Evolutionary conservation across 1,284 basidiomycete species (phyloP).

Genomic region (Ganoderma leucocontextum): DNA sequence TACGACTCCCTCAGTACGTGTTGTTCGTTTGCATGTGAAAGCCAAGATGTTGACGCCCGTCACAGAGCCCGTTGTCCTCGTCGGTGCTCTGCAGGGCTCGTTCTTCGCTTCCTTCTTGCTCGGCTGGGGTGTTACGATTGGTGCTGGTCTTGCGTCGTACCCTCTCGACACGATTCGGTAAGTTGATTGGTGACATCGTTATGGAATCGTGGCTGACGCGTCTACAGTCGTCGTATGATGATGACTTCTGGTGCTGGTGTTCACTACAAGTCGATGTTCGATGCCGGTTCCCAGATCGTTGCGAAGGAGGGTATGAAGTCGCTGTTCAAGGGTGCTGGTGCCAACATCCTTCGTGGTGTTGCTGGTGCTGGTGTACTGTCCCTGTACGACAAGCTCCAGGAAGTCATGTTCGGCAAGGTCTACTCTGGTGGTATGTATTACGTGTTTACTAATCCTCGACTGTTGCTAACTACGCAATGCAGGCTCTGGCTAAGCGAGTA

Average conservation of each 20-base stretch:
- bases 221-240: constrained; percentile 90
- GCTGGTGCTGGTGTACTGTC: constrained; percentile 98
- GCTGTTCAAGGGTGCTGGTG: constrained; percentile 96
- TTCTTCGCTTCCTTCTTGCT: constrained; percentile 93
- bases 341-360: constrained; percentile 98
- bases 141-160: constrained; percentile 95
- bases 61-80: constrained; percentile 89
- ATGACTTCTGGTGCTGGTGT: constrained; percentile 88
- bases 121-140: constrained; percentile 95
- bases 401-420: constrained; percentile 94
- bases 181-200: constrained; percentile 37
- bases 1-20: constrained; percentile 90
- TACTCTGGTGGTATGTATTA: constrained; percentile 75
- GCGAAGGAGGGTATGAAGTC: constrained; percentile 92
- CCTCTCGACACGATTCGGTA: constrained; percentile 94
- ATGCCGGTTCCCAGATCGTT: constrained; percentile 84
- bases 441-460: not conserved
- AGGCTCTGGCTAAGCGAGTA: constrained; percentile 58
- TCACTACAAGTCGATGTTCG: constrained; percentile 94
- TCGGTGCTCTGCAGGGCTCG: constrained; percentile 87
- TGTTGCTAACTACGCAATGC: not conserved
- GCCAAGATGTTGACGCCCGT: constrained; percentile 28
- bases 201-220: too few species aligned
- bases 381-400: constrained; percentile 93
- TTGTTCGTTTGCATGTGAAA: not conserved